phyloP scores from a whole-genome alignment of 2,329 filamentous ascomycete genomes.

The Didymella segeticola region DNA sequence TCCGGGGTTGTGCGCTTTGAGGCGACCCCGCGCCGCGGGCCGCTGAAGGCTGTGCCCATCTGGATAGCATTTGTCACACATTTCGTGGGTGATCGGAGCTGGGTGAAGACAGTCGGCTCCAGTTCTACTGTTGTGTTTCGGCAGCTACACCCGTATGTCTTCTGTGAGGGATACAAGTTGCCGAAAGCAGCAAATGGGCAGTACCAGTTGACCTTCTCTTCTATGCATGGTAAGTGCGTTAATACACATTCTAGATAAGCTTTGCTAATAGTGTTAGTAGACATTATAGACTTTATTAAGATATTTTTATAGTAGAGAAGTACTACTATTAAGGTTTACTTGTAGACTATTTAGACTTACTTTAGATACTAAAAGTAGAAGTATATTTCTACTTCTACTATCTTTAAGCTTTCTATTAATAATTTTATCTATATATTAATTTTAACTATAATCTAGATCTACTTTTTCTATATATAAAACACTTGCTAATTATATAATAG shows the following conservation, averaged over 20 bases:
- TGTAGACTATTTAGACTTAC: no score
- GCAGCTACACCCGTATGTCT: conserved; percentile 61
- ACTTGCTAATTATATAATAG: no score
- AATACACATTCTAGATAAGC: neutral
- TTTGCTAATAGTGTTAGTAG: no score
- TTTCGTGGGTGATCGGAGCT: conserved; percentile 54
- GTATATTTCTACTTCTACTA: no score
- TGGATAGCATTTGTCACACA: conserved; percentile 60
- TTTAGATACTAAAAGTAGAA: no score
- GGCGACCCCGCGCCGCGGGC: conserved; percentile 61
- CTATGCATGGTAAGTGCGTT: conserved; percentile 37
- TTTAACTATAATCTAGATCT: no score
- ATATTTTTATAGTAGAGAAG: no score
- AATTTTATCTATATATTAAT: no score
- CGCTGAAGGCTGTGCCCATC: conserved; percentile 62
- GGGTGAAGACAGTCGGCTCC: conserved; percentile 54
- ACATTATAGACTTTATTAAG: no score
- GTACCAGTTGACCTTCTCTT: conserved; percentile 45
- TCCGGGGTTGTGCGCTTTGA: conserved; percentile 63
- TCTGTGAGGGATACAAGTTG: conserved; percentile 58
- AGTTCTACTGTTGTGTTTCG: conserved; percentile 57
- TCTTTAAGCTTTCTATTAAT: no score
- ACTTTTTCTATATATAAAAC: no score
- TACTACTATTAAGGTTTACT: no score
- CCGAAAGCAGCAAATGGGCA: conserved; percentile 39